phyloP scores from a whole-genome alignment of 148 eudicot genomes.

The Selenicereus undatus region DNA sequence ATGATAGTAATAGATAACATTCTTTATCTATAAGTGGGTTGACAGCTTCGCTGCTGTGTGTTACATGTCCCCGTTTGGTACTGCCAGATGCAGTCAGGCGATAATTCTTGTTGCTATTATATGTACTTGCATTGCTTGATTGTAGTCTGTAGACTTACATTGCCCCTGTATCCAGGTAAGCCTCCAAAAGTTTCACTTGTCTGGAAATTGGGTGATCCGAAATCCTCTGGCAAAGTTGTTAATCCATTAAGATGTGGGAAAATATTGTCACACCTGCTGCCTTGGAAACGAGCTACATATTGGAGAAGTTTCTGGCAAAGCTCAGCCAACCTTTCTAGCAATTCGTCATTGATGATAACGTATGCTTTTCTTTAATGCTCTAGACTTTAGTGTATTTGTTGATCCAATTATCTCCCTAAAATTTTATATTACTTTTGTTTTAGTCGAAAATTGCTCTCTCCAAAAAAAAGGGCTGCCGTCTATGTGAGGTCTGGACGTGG shows the following conservation, averaged over 20 bases:
- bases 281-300: constrained; percentile 80
- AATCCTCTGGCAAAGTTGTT: constrained; percentile 46
- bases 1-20: neutral
- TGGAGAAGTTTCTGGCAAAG: constrained; percentile 50
- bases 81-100: neutral
- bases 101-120: neutral
- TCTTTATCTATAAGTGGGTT: neutral
- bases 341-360: constrained; percentile 42
- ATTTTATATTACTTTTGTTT: constrained; percentile 22
- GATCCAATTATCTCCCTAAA: constrained; percentile 15
- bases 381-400: constrained; percentile 19
- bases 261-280: constrained; percentile 59
- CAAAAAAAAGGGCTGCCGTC: constrained; percentile 67
- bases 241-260: constrained; percentile 38
- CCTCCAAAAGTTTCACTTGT: constrained; percentile 55
- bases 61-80: neutral
- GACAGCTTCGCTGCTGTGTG: neutral
- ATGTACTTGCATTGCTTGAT: neutral
- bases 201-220: constrained; percentile 61
- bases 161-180: constrained; percentile 33
- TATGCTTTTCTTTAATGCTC: constrained; percentile 20
- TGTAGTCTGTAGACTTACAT: neutral
- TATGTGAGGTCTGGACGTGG: constrained; percentile 81
- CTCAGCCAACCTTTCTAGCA: constrained; percentile 30
- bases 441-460: constrained; percentile 67